A percentile compares a stretch with the other conserved stretches of the same genome.
phyloP scores from a whole-genome alignment of 2,329 filamentous ascomycete genomes.

The Xylariaceae sp. region DNA sequence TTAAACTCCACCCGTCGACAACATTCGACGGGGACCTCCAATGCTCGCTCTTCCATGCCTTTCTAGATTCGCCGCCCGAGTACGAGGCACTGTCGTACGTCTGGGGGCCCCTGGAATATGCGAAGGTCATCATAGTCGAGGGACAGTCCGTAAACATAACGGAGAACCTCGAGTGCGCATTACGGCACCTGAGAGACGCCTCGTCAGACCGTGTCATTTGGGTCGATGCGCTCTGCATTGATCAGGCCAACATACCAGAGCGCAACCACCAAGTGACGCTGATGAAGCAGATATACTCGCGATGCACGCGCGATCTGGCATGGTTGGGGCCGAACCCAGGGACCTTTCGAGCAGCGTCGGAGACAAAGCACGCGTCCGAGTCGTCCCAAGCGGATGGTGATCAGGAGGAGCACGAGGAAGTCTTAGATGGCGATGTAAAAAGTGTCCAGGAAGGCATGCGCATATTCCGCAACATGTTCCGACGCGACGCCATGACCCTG shows the following conservation, averaged over 20 bases:
- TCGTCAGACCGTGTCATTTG: neutral
- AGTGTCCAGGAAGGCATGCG: neutral
- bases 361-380: neutral
- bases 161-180: neutral
- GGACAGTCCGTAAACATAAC: neutral
- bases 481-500: neutral
- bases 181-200: neutral
- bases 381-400: neutral
- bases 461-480: neutral
- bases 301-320: neutral
- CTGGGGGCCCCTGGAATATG: neutral
- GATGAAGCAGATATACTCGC: constrained; percentile 3
- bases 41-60: neutral
- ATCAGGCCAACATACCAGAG: neutral
- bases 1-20: neutral
- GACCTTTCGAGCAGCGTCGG: neutral
- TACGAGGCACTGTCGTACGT: constrained; percentile 7
- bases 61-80: neutral
- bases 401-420: neutral
- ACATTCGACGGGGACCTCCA: neutral
- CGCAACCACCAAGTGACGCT: constrained; percentile 2
- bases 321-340: constrained; percentile 2
- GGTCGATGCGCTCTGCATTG: constrained; percentile 6
- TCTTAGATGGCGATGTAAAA: neutral
- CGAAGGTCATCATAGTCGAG: neutral